Evolutionary conservation across 2,329 filamentous ascomycete species (phyloP), one percentile per base, ranked within the genome.

Genomic region (Bipolaris victoriae): DNA sequence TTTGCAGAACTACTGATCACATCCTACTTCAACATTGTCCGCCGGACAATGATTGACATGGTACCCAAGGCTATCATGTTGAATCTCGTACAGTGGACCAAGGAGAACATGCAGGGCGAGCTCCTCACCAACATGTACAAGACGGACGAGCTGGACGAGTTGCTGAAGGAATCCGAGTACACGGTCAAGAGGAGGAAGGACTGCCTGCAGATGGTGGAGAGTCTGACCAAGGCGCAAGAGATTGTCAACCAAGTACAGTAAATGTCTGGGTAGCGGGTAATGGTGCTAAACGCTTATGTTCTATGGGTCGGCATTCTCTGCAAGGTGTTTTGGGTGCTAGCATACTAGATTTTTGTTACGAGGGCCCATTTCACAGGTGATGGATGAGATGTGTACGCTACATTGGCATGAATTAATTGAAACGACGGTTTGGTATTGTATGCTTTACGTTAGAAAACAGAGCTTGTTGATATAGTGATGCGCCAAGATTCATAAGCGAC

Each of bases 21-120:
- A 55, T 97, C 92, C 0, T 99, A 99, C 83, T 99, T 91, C 81
- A 97, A 97, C 80, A 99, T 99, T 75, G 93, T 97, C 65, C 92
- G 92, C 82, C 86, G 95, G 67, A 99, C 96, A 60, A 96, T 99
- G 92, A 97, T 98, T 66, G 95, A 99, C 74, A 99, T 99, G 95
- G 95, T 99, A 5, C 95, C 95, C 67, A 99, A 99, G 82, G 95
- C 95, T 39, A 96, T 99, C 75, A 99, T 99, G 95, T 85, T 98
- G 66, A 97, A 86, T 69, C 89, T 99, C 44, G 95, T 99, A 49
- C 89, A 94, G 90, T 91, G 89, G 77, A 96, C 94, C 68, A 98
- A 97, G 80, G 94, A 98, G 68, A 92, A 97, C 77, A 99, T 99
- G 94, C 95, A 99, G 78, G 87, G 90, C 70, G 95, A 99, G 80